Evolutionary conservation across 352 stramenopile species (phyloP), one percentile per base, ranked within the genome.

Genomic region (Stephanocyclus meneghinianus): DNA sequence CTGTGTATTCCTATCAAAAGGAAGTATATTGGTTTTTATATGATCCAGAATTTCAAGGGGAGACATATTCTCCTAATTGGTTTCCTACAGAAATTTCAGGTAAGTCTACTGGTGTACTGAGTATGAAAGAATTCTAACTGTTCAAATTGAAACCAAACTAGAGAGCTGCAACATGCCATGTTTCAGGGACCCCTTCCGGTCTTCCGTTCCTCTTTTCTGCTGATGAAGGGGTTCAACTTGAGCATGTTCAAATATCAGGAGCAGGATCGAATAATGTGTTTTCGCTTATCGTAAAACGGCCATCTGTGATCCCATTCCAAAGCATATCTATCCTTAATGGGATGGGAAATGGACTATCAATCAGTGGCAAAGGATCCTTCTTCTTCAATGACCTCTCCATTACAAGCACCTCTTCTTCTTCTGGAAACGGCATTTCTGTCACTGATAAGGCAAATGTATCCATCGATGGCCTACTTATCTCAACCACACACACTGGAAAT

Each of bases 21-120:
- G 55, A 63, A 45, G 21, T 63, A 21, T 63, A 63, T 11, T 63
- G 55, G 55, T 63, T 63, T 26, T 45, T 63, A 4, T 63, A 45
- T 29, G 55, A 63, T 16, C 29, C 13, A 16, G 32, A 15, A 45
- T 21, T 45, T 15, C 4, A 26, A 18, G 55, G 55, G 2, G 55
- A 63, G 44, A 8, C 2, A 5, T 63, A 63, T 44, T 13, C 3
- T n/a, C 55, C 11, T 9, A 26, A 63, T 8, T 63, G 55, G 55
- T 63, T 45, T 63, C 55, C 55, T 21, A 1, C 30, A 21, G 55
- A 63, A 13, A n/a, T 21, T 3, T 21, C 21, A 26, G 21, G 21
- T 26, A 26, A 26, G 21, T 26, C 21, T 26, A 26, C 21, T 26
- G 21, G 21, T 26, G 21, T 26, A 26, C 21, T 26, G 21, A 0